Percentiles rank a stretch among this genome's conserved stretches.
These are phyloP conservation scores for Fragaria vesca DNA, from an alignment of 306 rosid species.

Conservation along the genomic window DNA sequence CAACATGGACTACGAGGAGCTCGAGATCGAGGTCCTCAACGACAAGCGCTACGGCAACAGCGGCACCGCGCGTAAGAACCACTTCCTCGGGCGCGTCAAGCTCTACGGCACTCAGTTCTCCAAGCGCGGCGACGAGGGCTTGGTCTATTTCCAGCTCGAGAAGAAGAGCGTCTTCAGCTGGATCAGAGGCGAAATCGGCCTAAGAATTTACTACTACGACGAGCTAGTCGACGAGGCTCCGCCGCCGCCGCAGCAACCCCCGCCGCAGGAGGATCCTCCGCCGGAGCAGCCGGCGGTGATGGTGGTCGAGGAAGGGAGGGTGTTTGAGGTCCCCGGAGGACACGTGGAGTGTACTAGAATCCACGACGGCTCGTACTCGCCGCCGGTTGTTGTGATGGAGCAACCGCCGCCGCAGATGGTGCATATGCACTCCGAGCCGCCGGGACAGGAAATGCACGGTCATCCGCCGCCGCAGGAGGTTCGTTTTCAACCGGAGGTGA, in stretches of 20 bases:
- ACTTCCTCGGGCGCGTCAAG: constrained; percentile 82
- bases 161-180: constrained; percentile 92
- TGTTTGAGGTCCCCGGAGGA: constrained; percentile 36
- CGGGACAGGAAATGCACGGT: constrained; percentile 28
- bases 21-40: constrained; percentile 82
- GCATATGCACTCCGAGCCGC: constrained; percentile 45
- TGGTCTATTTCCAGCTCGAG: constrained; percentile 62
- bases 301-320: constrained; percentile 52
- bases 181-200: constrained; percentile 81
- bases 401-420: constrained; percentile 53
- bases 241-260: constrained; percentile 27
- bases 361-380: constrained; percentile 40
- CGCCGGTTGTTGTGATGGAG: constrained; percentile 56
- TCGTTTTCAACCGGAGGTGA: constrained; percentile 49
- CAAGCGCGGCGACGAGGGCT: constrained; percentile 66
- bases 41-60: constrained; percentile 68
- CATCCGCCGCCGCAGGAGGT: constrained; percentile 36
- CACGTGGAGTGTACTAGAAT: constrained; percentile 3
- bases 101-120: constrained; percentile 72
- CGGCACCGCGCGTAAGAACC: constrained; percentile 72
- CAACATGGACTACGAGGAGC: constrained; percentile 78
- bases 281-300: constrained; percentile 40
- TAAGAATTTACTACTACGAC: constrained; percentile 57
- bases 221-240: constrained; percentile 48
- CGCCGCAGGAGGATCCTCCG: constrained; percentile 29